Evolutionary conservation across 306 rosid genomes (phyloP), one percentile per base, ranked within the genome.

Genomic region (Glycine tomentella): DNA sequence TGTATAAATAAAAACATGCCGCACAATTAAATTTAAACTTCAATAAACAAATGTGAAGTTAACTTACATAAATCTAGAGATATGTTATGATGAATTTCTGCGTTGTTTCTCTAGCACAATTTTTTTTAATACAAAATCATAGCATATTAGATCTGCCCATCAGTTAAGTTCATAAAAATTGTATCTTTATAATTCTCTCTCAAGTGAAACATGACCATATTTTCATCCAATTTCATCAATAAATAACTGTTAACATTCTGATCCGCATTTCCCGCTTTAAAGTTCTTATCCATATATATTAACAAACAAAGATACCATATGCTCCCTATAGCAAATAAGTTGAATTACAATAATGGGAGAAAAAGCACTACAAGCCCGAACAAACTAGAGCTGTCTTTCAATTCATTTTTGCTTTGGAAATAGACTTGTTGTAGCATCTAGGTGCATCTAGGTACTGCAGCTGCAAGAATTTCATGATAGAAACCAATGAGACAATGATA

Each of bases 181-280:
- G 53, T 66, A 73, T 73, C 51, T 38, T n/a, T 4, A 5, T 17
- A 5, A 38, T 38, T 74, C 46, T 16, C 31, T 25, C 9, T 72
- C 20, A 52, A 51, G 15, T 34, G 64, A 52, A 72, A 53, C 17
- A 72, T 14, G 72, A 49, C 14, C 65, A 13, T 17, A 80, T 17
- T 10, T 65, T 64, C 9, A 52, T 64, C 65, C 31, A 64, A 14
- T 65, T 70, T 25, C 56, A 75, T 61, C 31, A 13, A 45, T 25
- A 64, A 73, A 64, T 74, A 76, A 13, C 9, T 40, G 63, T 64
- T 80, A 36, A 51, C 16, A 14, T 42, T 14, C 31, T 25, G 31
- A 25, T 25, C 31, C 31, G 31, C 31, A 25, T 25, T 25, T 1
- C 0, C 20, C 20, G 20, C 20, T 20, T 20, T 20, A 20, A 20